Percentiles rank a stretch among this genome's conserved stretches.
These are phyloP conservation scores for Angomonas deanei DNA, from an alignment of 208 protist species.

Conservation along the genomic window DNA sequence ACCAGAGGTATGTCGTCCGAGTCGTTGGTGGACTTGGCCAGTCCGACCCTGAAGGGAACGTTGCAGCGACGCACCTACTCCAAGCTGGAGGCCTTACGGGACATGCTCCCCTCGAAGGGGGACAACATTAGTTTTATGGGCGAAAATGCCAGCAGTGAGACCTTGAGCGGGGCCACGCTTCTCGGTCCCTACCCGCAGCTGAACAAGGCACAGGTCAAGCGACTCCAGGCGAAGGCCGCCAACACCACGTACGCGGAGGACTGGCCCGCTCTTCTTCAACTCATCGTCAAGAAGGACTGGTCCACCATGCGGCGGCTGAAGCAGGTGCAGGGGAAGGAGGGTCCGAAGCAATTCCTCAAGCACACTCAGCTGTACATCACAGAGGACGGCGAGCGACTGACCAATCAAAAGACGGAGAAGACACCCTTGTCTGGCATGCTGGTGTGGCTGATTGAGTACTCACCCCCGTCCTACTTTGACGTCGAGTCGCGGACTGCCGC, in stretches of 20 bases:
- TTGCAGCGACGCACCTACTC: constrained; percentile 17
- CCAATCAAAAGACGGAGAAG: constrained; percentile 11
- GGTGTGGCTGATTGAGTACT: constrained; percentile 89
- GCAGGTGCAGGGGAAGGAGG: constrained; percentile 14
- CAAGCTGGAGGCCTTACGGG: constrained; percentile 27
- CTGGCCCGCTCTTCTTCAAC: constrained; percentile 89
- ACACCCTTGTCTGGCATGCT: constrained; percentile 88
- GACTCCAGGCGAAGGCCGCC: constrained; percentile 71
- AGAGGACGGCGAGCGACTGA: constrained; percentile 22
- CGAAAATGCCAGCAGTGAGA: constrained; percentile 10
- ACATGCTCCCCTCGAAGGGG: constrained; percentile 24
- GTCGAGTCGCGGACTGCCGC: constrained; percentile 14
- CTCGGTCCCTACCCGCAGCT: constrained; percentile 77
- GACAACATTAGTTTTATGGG: constrained; percentile 6
- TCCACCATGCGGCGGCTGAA: constrained; percentile 29
- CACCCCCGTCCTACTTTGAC: constrained; percentile 88
- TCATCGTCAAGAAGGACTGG: constrained; percentile 83
- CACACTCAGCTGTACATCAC: constrained; percentile 48
- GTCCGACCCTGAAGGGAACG: constrained; percentile 9
- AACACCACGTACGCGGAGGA: constrained; percentile 95
- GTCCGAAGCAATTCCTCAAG: constrained; percentile 29
- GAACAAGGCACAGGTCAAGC: constrained; percentile 55
- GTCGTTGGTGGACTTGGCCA: constrained; percentile 26
- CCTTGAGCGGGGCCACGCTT: constrained; percentile 1
- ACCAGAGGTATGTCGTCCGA: constrained; percentile 20